These are phyloP conservation scores for Claviceps sp. DNA, from an alignment of 2,329 filamentous ascomycete species.

Conservation along the genomic window DNA sequence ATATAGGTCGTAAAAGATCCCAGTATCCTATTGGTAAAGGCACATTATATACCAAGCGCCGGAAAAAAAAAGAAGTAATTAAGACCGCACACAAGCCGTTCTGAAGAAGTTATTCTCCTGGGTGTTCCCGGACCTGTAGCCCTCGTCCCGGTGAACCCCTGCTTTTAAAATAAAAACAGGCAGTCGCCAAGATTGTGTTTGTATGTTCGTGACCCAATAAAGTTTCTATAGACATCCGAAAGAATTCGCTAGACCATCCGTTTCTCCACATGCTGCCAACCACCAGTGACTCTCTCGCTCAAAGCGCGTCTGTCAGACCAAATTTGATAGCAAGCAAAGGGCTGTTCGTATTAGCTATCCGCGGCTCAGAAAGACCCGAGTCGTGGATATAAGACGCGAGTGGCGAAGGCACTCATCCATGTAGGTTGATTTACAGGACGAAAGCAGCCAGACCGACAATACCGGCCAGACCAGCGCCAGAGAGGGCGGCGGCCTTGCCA, in stretches of 20 bases:
- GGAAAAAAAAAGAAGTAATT: constrained; percentile 4
- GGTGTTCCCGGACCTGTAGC: not conserved
- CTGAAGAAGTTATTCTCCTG: constrained; percentile 1
- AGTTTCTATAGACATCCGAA: constrained; percentile 23
- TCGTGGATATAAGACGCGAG: not conserved
- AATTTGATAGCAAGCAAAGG: too few species aligned
- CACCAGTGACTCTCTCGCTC: too few species aligned
- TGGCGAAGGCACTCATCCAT: constrained; percentile 16
- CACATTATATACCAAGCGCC: constrained; percentile 18
- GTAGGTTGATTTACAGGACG: constrained; percentile 39
- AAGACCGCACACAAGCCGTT: constrained; percentile 5
- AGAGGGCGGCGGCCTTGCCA: constrained; percentile 41
- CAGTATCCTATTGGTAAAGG: constrained; percentile 15
- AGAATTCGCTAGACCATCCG: constrained; percentile 11
- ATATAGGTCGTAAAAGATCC: constrained; percentile 13
- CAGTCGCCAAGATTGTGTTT: constrained; percentile 5
- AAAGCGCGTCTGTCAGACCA: too few species aligned
- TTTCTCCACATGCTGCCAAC: too few species aligned
- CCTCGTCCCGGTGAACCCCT: constrained; percentile 11
- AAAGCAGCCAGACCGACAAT: constrained; percentile 46
- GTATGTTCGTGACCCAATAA: constrained; percentile 22
- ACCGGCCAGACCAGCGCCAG: constrained; percentile 46
- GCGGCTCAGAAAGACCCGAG: not conserved
- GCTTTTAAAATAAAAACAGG: not conserved
- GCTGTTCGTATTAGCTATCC: too few species aligned